Evolutionary conservation across 208 protist species (phyloP).

Genomic region (Trypanosomatidae sp.): DNA sequence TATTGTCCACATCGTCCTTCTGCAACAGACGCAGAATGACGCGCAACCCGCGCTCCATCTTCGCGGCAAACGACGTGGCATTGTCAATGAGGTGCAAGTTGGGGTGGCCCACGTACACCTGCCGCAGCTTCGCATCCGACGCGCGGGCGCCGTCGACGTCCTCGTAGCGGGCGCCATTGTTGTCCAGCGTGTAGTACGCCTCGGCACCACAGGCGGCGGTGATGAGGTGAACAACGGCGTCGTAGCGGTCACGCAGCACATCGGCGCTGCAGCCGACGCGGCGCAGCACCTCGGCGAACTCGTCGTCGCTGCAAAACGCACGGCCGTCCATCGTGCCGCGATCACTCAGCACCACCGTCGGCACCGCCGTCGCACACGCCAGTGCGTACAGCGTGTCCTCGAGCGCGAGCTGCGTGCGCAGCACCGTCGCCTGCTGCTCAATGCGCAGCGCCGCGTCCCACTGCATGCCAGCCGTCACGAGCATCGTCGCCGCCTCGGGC

Average conservation of each 20-base stretch:
- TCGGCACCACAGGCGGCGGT: constrained; percentile 57
- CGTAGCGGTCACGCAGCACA: constrained; percentile 67
- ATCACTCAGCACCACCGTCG: constrained; percentile 54
- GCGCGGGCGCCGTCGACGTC: constrained; percentile 48
- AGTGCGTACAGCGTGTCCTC: constrained; percentile 67
- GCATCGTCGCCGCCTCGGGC: constrained; percentile 66
- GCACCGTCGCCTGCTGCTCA: constrained; percentile 43
- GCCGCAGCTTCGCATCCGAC: constrained; percentile 64
- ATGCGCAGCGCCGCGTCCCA: constrained; percentile 27
- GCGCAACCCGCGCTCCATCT: constrained; percentile 49
- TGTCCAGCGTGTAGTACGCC: constrained; percentile 70
- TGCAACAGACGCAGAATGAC: too few relatives aligned
- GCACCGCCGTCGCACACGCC: constrained; percentile 22
- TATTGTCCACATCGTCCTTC: too few relatives aligned
- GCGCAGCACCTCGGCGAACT: constrained; percentile 36
- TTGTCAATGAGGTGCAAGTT: constrained; percentile 67
- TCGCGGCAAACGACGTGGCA: constrained; percentile 50
- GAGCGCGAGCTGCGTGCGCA: constrained; percentile 54
- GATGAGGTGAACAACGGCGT: constrained; percentile 76
- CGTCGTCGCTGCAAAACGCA: constrained; percentile 54
- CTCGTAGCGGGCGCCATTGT: constrained; percentile 60
- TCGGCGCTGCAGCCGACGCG: constrained; percentile 25
- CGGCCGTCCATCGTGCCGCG: constrained; percentile 77
- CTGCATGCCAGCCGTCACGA: constrained; percentile 58
- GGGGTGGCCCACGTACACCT: constrained; percentile 67